Percentiles rank a stretch among this genome's conserved stretches.
Evolutionary conservation across 805 yeast species (phyloP).

Genomic region (Yamadazyma scolyti): DNA sequence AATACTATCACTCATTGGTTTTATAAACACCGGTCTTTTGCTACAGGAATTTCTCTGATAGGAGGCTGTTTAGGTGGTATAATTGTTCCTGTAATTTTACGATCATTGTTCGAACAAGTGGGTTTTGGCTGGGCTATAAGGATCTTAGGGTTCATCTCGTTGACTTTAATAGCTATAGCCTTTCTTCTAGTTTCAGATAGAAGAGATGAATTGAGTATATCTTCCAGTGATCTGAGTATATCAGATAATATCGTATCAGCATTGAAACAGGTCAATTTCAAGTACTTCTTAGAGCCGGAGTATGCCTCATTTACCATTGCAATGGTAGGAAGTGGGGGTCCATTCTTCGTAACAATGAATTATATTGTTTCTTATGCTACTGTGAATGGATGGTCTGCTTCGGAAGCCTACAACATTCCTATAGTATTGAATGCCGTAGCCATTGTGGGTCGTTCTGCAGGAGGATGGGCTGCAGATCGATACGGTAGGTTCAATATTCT

Average conservation of each 20-base stretch:
- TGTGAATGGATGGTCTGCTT: slow-evolving; percentile 15
- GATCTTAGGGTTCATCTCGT: slow-evolving; percentile 18
- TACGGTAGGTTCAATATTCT: slow-evolving; percentile 21
- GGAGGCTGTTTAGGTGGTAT: slow-evolving; percentile 28
- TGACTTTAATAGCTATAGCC: slow-evolving; percentile 10
- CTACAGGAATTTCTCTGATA: slow-evolving; percentile 19
- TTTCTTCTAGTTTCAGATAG: slow-evolving; percentile 14
- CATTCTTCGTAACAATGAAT: slow-evolving; percentile 19
- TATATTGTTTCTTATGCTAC: slow-evolving; percentile 20
- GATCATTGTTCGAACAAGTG: slow-evolving; percentile 17
- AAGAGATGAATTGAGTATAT: slow-evolving; percentile 4
- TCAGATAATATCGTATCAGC: slow-evolving; percentile 8
- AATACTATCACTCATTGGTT: slow-evolving; percentile 19
- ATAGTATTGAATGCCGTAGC: slow-evolving; percentile 20
- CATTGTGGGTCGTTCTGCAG: slow-evolving; percentile 19
- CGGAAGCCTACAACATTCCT: slow-evolving; percentile 14
- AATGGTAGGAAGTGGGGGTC: slow-evolving; percentile 21
- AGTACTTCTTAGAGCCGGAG: slow-evolving; percentile 13
- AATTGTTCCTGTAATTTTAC: slow-evolving; percentile 18
- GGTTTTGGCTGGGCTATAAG: slow-evolving; percentile 27
- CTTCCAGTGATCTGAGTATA: too few species aligned
- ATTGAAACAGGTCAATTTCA: slow-evolving; percentile 15
- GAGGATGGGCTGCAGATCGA: slow-evolving; percentile 18
- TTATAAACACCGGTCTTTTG: slow-evolving; percentile 14
- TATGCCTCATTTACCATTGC: slow-evolving; percentile 16